A percentile compares a stretch with the other conserved stretches of the same genome.
phyloP scores from a whole-genome alignment of 225 moss, liverwort and hornwort genomes.

The Physcomitrellopsis africana region DNA sequence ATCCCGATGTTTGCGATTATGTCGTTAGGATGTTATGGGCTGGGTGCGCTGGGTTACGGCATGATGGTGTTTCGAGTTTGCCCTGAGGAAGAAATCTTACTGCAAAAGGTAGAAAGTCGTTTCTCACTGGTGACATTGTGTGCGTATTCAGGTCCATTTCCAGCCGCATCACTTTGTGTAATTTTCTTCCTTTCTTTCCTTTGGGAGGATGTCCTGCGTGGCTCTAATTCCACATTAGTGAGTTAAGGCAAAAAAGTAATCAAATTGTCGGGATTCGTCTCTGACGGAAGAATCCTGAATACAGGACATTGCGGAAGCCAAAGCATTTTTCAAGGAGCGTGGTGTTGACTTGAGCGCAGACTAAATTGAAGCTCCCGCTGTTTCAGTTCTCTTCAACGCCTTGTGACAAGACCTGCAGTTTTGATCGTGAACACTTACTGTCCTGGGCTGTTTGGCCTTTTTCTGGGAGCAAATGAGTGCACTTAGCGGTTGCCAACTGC shows the following conservation, averaged over 20 bases:
- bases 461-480: neutral
- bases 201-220: neutral
- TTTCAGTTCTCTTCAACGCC: neutral
- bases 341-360: constrained; percentile 59
- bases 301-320: constrained; percentile 89
- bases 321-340: constrained; percentile 56
- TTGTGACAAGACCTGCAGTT: neutral
- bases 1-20: constrained; percentile 83
- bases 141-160: neutral
- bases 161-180: neutral
- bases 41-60: constrained; percentile 90
- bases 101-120: constrained; percentile 67
- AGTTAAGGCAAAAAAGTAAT: neutral
- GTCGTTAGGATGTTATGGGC: constrained; percentile 84
- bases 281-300: constrained; percentile 26
- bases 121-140: neutral
- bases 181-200: neutral
- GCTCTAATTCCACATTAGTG: neutral
- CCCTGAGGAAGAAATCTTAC: constrained; percentile 73
- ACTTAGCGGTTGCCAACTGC: neutral
- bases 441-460: too few relatives aligned
- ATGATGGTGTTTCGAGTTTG: constrained; percentile 87
- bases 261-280: neutral
- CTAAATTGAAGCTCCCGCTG: constrained; percentile 16
- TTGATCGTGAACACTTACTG: neutral